Conservation (phyloP, 2,329 filamentous ascomycete species). For the Neonectria ditissima region DNA sequence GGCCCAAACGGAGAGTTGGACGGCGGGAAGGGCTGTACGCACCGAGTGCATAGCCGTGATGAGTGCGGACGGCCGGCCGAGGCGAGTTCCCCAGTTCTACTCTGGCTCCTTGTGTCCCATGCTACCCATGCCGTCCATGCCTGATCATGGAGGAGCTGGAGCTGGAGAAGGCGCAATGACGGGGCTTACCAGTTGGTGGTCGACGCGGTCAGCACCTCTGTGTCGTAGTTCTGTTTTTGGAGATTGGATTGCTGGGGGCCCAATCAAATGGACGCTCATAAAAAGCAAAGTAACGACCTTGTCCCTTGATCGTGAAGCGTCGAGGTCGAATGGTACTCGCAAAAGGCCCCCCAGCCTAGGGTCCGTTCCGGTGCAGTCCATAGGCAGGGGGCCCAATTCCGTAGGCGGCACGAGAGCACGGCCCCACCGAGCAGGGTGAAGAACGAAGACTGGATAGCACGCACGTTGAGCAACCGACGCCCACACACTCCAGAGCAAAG, state of each 20-base stretch:
- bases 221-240: conserved; percentile 20
- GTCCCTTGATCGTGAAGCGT: conserved; percentile 34
- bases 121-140: neutral
- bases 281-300: conserved; percentile 38
- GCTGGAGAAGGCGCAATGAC: neutral
- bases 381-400: conserved; percentile 33
- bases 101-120: neutral
- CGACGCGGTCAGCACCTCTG: neutral
- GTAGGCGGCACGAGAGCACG: conserved; percentile 31
- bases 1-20: neutral
- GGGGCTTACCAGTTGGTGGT: conserved; percentile 6
- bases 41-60: no score
- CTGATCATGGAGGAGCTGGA: neutral
- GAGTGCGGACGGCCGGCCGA: neutral
- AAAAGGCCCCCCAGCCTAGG: conserved; percentile 25
- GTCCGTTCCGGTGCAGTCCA: conserved; percentile 28
- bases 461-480: conserved; percentile 6
- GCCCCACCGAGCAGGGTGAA: conserved; percentile 27
- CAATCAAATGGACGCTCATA: conserved; percentile 35
- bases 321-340: conserved; percentile 31
- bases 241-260: conserved; percentile 33
- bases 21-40: no score
- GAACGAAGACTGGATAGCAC: conserved; percentile 3
- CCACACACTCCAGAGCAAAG: conserved; percentile 5
- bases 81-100: neutral